Evolutionary conservation across 225 moss, liverwort and hornwort genomes (phyloP).

Genomic region (Bryoerythrophyllum caledonicum): DNA sequence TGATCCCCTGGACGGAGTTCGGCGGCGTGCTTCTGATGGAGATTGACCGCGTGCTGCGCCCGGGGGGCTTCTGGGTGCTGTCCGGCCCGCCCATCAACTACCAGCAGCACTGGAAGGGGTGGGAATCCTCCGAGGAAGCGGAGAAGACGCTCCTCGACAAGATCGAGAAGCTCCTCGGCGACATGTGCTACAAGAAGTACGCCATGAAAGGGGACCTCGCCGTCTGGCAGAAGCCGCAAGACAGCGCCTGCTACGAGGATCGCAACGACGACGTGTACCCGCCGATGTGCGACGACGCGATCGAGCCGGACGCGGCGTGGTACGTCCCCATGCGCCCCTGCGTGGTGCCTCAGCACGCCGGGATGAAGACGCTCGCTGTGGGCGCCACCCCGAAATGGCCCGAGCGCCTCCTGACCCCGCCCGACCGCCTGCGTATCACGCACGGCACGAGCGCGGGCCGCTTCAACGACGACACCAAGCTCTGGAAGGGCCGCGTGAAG

Average conservation of each 20-base stretch:
- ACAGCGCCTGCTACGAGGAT: conserved; percentile 65
- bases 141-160: conserved; percentile 64
- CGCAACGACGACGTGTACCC: conserved; percentile 59
- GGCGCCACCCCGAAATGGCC: conserved; percentile 65
- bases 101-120: conserved; percentile 77
- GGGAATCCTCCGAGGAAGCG: conserved; percentile 69
- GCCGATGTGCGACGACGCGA: conserved; percentile 77
- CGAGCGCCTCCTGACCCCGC: conserved; percentile 53
- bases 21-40: conserved; percentile 73
- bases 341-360: conserved; percentile 58
- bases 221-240: conserved; percentile 79
- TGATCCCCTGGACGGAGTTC: conserved; percentile 83
- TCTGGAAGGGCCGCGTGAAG: conserved; percentile 60
- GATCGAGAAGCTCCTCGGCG: conserved; percentile 53
- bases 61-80: conserved; percentile 87
- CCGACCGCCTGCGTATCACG: conserved; percentile 53
- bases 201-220: conserved; percentile 68
- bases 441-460: conserved; percentile 40
- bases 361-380: conserved; percentile 51
- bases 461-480: conserved; percentile 60
- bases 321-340: conserved; percentile 88
- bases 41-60: conserved; percentile 78
- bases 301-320: conserved; percentile 69
- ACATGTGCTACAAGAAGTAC: conserved; percentile 79
- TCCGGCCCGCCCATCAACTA: conserved; percentile 88